Base-by-base conservation (phyloP, 176 grass and related monocot genomes). In the Oryza meyeriana region DNA sequence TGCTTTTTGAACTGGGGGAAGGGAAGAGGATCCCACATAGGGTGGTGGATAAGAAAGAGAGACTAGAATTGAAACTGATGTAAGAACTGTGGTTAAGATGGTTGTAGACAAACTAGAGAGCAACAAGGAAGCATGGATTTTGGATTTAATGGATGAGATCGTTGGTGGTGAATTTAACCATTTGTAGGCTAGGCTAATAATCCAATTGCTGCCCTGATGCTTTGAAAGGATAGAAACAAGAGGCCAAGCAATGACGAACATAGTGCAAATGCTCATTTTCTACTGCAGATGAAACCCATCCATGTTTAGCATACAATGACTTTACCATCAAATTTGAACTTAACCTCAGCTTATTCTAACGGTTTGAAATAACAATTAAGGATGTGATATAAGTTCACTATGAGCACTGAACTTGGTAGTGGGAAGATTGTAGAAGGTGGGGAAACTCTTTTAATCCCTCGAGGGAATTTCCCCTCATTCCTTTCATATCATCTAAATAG, bases 201-300 rank as follows among this genome's bases (percentile, higher is more conserved):
- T 52, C 33, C 48, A 71, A 9, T 71, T 81, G 48, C 66, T 33
- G 27, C 10, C 61, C 34, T 71, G 34, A 13, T 71, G 79, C 47
- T 20, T 81, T 55, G 79, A 71, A 36, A 81, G 71, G 79, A 71
- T 10, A 71, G 66, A 31, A 81, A 81, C 79, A 81, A 61, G 55
- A 81, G 66, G 34, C 66, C 66, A 1, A 68, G 66, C 2, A 81
- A n/a, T 81, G 79, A 81, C 59, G 79, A 33, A 38, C 58, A 17
- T 71, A 42, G 65, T 71, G 50, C 78, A 70, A 27, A 71, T 41
- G 79, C 79, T 81, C 26, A 81, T 71, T 71, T 35, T 71, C 79
- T 30, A 13, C 66, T 10, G 79, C 71, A 71, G 79, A 71, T n/a
- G 66, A 61, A n/a, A 28, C 66, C 25, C 66, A 18, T 48, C 4